Evolutionary conservation across 345 rosid genomes (phyloP), one percentile per base, ranked within the genome.

Genomic region (Psidium guajava): DNA sequence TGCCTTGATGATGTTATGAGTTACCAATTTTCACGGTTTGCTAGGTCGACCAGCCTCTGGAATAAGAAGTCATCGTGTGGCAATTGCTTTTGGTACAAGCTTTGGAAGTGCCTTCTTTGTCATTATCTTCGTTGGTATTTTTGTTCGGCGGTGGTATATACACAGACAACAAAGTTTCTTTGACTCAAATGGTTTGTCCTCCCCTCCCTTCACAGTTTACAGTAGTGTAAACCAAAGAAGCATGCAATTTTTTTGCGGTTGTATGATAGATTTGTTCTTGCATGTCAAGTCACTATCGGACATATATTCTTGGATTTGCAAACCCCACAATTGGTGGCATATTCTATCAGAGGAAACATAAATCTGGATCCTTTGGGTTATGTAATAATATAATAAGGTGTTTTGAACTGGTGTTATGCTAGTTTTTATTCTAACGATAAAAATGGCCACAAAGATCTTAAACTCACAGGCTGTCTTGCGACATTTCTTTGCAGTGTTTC

Each of bases 151-250:
- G 96, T 90, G 98, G 87, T 95, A 94, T 77, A 89, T 95, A 50
- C 94, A 83, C 85, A 96, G 94, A 91, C 93, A 93, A 87, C 98
- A 95, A 88, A 95, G 93, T 83, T 96, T 96, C 93, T 95, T 96
- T 86, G 99, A 95, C 52, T 93, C 94, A 81, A 94, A 96, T 90
- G 99, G 99, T 96, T 86, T 85, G 93, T 88, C 77, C 73, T 42
- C 6, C 83, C 55, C 56, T 50, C 27, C 40, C 22, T 64, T 5
- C 14, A 8, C 40, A 18, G 8, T 15, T 51, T 54, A 42, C 57
- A 82, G 56, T 50, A 8, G 42, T 27, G 25, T 14, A 36, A 52
- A 82, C 77, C 32, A 12, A 69, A 32, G 77, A 69, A 69, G 44
- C 32, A 69, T 32, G 77, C 77, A 32, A 32, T 32, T 22, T 32